Evolutionary conservation across 441 rosid species (phyloP).

Genomic region (Adansonia grandidieri): DNA sequence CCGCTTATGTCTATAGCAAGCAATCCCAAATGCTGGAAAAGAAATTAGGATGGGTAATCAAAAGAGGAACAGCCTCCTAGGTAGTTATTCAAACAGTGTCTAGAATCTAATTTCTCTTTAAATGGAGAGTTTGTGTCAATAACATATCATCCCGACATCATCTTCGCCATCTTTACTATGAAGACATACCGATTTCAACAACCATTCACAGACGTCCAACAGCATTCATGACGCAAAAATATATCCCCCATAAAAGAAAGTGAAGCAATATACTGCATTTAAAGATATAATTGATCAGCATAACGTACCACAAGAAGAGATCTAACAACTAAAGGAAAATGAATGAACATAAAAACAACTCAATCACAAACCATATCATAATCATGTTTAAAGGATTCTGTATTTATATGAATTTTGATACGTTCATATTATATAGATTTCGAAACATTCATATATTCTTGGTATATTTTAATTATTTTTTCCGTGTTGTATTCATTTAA

Average conservation of each 20-base stretch:
- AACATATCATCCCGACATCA: conserved; percentile 36
- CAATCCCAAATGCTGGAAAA: background rate
- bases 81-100: background rate
- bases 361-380: too few species aligned
- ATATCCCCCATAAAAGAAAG: conserved; percentile 19
- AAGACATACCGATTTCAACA: conserved; percentile 41
- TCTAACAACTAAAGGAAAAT: conserved; percentile 14
- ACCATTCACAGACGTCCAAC: conserved; percentile 43
- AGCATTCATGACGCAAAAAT: conserved; percentile 18
- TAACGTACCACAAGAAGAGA: conserved; percentile 25
- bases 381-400: too few species aligned
- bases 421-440: too few species aligned
- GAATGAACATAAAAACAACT: conserved; percentile 9
- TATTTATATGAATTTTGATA: too few species aligned
- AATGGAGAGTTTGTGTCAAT: conserved; percentile 15
- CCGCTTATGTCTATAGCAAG: conserved; percentile 24
- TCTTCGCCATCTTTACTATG: conserved; percentile 34
- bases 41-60: conserved; percentile 14
- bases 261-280: conserved; percentile 38
- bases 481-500: too few species aligned
- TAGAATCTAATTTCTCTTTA: conserved; percentile 23
- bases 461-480: too few species aligned
- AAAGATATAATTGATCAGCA: conserved; percentile 32
- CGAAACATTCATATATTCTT: too few species aligned
- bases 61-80: conserved; percentile 16